Evolutionary conservation across 1,139 yeast species (phyloP).

Genomic region (Hansenula lynferdii): DNA sequence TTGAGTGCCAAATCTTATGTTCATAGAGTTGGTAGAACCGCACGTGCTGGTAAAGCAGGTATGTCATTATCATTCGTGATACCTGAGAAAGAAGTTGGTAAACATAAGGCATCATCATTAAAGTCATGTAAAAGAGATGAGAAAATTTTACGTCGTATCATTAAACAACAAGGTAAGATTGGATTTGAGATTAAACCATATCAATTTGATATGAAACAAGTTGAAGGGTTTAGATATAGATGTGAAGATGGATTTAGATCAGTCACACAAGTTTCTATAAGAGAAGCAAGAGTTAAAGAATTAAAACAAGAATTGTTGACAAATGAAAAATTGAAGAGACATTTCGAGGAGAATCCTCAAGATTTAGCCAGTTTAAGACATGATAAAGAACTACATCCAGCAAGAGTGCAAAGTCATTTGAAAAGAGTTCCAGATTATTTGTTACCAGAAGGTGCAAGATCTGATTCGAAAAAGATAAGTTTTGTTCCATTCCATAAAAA

Average conservation of each 20-base stretch:
- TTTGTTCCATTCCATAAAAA: constrained; percentile 73
- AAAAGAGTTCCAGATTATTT: constrained; percentile 92
- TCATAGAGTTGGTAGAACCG: constrained; percentile 96
- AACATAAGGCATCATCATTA: constrained; percentile 77
- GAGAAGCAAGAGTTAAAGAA: constrained; percentile 93
- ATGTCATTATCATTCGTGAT: constrained; percentile 93
- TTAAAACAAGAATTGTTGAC: constrained; percentile 82
- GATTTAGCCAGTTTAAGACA: constrained; percentile 87
- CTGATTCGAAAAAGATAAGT: constrained; percentile 55
- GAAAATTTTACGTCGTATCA: constrained; percentile 70
- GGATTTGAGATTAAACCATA: constrained; percentile 80
- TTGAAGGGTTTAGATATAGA: constrained; percentile 94
- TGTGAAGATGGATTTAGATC: constrained; percentile 97
- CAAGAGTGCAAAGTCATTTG: constrained; percentile 79
- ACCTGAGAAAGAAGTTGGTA: constrained; percentile 78
- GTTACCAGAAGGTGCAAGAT: constrained; percentile 75
- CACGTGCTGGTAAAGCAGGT: constrained; percentile 95
- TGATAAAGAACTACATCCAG: constrained; percentile 81
- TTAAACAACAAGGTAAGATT: constrained; percentile 68
- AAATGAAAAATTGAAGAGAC: constrained; percentile 87
- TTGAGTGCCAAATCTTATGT: constrained; percentile 84
- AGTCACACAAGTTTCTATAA: constrained; percentile 80
- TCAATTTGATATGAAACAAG: constrained; percentile 87
- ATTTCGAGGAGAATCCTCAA: constrained; percentile 97
- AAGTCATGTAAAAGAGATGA: constrained; percentile 78